phyloP scores from a whole-genome alignment of 2,329 filamentous ascomycete species.

The Aureobasidium zeae region DNA sequence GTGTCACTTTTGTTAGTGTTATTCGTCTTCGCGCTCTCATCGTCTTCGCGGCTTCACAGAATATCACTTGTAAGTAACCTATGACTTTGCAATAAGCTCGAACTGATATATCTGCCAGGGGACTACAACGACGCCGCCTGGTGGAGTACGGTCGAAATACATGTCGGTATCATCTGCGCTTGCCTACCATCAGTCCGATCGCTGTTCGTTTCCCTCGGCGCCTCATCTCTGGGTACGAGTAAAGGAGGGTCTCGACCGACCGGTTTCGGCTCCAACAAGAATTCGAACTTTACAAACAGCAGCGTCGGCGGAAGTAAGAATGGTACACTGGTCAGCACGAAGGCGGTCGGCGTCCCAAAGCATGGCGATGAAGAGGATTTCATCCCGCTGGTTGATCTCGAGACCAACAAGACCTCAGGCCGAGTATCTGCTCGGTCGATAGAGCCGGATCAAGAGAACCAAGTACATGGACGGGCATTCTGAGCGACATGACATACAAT shows the following conservation, averaged over 20 bases:
- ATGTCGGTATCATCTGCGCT: slow-evolving; percentile 19
- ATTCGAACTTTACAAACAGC: background rate
- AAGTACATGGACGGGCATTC: too few relatives aligned
- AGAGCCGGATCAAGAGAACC: background rate
- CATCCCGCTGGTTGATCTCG: slow-evolving; percentile 15
- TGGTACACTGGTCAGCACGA: background rate
- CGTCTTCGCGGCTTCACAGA: slow-evolving; percentile 12
- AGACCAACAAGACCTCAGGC: background rate
- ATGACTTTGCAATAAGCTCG: background rate
- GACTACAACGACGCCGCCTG: slow-evolving; percentile 16
- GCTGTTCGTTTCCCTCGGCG: slow-evolving; percentile 12
- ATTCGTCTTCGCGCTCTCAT: slow-evolving; percentile 18
- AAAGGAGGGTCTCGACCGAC: background rate
- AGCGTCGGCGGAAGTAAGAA: background rate
- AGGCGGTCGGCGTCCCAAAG: background rate
- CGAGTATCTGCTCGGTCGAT: background rate
- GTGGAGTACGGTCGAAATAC: slow-evolving; percentile 18
- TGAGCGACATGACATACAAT: too few relatives aligned
- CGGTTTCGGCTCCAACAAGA: background rate
- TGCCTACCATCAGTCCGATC: slow-evolving; percentile 19
- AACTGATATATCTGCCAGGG: background rate
- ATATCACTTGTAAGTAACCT: slow-evolving; percentile 12
- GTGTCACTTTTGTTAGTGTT: slow-evolving; percentile 19
- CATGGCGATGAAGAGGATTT: slow-evolving; percentile 13
- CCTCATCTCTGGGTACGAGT: slow-evolving; percentile 5